A percentile compares a stretch with the other conserved stretches of the same genome.
These are phyloP conservation scores for Lepraria neglecta DNA, from an alignment of 495 filamentous ascomycete species.

Conservation along the genomic window DNA sequence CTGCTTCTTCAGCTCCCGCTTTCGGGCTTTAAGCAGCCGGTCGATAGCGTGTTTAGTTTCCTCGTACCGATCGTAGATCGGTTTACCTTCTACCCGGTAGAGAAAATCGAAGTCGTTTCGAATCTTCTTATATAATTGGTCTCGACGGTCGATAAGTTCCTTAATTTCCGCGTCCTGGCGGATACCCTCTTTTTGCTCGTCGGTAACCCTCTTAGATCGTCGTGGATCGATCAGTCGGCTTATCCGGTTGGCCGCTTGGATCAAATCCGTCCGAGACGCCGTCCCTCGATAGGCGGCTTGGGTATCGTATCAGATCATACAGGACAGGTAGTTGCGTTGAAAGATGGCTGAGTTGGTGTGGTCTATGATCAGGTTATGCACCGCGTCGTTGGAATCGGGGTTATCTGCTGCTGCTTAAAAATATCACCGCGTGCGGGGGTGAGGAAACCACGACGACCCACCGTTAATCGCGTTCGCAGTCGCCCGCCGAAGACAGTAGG, in stretches of 20 bases:
- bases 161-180: constrained; percentile 14
- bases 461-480: constrained; percentile 22
- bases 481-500: constrained; percentile 22
- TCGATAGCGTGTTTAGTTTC: not conserved
- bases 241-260: constrained; percentile 20
- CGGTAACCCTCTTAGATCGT: constrained; percentile 14
- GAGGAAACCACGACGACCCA: constrained; percentile 5
- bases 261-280: constrained; percentile 13
- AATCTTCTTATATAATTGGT: constrained; percentile 15
- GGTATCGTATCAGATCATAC: constrained; percentile 24
- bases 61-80: constrained; percentile 16
- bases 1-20: constrained; percentile 10
- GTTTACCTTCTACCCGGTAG: constrained; percentile 15
- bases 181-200: constrained; percentile 2
- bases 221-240: constrained; percentile 9
- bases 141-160: constrained; percentile 7
- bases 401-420: constrained; percentile 15
- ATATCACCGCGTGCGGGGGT: not conserved
- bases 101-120: constrained; percentile 15
- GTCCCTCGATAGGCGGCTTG: constrained; percentile 21
- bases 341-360: constrained; percentile 22
- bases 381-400: constrained; percentile 19
- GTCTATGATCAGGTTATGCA: constrained; percentile 23
- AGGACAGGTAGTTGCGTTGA: constrained; percentile 25
- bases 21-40: constrained; percentile 6